Conservation (phyloP, 495 filamentous ascomycete genomes). For the Xylaria scruposa region DNA sequence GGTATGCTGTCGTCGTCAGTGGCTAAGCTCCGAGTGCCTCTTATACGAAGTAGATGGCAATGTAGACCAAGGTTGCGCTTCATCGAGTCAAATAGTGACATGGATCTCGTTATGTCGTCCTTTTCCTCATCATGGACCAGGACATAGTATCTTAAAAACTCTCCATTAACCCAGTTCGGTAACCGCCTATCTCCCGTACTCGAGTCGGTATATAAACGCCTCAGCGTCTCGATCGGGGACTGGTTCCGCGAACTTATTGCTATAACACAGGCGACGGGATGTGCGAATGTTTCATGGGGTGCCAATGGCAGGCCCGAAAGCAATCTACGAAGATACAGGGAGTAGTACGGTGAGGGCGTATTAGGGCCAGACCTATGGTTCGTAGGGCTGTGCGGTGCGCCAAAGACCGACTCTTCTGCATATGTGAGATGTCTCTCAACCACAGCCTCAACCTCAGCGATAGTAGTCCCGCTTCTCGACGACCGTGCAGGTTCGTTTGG, state of each 20-base stretch:
- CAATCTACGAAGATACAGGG: conserved; percentile 80
- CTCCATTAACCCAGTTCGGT: conserved; percentile 83
- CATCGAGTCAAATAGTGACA: conserved; percentile 93
- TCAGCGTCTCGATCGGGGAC: conserved; percentile 80
- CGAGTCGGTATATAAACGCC: conserved; percentile 80
- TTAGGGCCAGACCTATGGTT: conserved; percentile 48
- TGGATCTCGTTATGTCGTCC: conserved; percentile 89
- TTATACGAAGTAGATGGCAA: conserved; percentile 86
- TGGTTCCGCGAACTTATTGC: conserved; percentile 88
- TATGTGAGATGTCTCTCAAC: conserved; percentile 60
- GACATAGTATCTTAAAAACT: conserved; percentile 94
- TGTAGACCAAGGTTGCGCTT: conserved; percentile 95
- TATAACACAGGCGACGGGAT: conserved; percentile 95
- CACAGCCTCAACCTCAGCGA: conserved; percentile 55
- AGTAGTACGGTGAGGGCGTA: conserved; percentile 69
- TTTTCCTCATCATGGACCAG: conserved; percentile 96
- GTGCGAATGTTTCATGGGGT: conserved; percentile 90
- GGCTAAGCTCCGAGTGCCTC: conserved; percentile 82
- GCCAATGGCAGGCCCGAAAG: conserved; percentile 77
- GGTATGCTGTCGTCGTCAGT: conserved; percentile 91
- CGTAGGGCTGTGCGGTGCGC: conserved; percentile 47
- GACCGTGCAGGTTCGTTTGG: conserved; percentile 27
- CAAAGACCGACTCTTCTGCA: conserved; percentile 56
- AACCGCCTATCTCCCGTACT: conserved; percentile 68
- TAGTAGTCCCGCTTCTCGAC: conserved; percentile 29